Percentiles rank a stretch among this genome's conserved stretches.
These are phyloP conservation scores for Cladophialophora exuberans DNA, from an alignment of 2,329 filamentous ascomycete genomes.

Conservation along the genomic window DNA sequence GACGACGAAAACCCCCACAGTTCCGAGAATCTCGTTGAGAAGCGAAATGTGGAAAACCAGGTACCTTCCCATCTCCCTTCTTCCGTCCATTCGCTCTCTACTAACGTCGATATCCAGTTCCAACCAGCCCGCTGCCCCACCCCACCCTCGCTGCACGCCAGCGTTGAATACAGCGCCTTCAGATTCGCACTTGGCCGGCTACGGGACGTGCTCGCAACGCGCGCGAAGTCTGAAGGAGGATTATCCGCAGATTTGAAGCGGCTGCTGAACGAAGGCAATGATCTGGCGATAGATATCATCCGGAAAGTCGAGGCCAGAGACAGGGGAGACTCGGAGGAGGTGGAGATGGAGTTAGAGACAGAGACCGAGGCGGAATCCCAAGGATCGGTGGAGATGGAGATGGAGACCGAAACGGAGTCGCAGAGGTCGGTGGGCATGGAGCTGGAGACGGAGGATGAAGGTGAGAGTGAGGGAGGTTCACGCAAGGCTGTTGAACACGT, in stretches of 20 bases:
- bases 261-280: background rate
- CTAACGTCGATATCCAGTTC: too few relatives aligned
- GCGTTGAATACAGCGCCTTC: background rate
- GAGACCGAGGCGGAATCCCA: background rate
- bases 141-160: background rate
- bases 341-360: background rate
- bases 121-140: background rate
- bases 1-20: too few relatives aligned
- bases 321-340: too few relatives aligned
- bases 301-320: background rate
- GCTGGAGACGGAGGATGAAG: too few relatives aligned
- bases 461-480: too few relatives aligned
- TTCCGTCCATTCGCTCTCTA: too few relatives aligned
- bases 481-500: too few relatives aligned
- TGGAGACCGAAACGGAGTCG: too few relatives aligned
- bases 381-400: too few relatives aligned
- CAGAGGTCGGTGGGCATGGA: too few relatives aligned
- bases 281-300: conserved; percentile 3
- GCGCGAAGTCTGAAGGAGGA: background rate
- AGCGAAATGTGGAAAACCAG: background rate
- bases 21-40: too few relatives aligned
- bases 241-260: conserved; percentile 3
- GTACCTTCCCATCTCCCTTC: too few relatives aligned
- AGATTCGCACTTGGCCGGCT: background rate
- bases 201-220: background rate